Evolutionary conservation across 2,329 filamentous ascomycete species (phyloP).

Genomic region (Alternaria sp.): DNA sequence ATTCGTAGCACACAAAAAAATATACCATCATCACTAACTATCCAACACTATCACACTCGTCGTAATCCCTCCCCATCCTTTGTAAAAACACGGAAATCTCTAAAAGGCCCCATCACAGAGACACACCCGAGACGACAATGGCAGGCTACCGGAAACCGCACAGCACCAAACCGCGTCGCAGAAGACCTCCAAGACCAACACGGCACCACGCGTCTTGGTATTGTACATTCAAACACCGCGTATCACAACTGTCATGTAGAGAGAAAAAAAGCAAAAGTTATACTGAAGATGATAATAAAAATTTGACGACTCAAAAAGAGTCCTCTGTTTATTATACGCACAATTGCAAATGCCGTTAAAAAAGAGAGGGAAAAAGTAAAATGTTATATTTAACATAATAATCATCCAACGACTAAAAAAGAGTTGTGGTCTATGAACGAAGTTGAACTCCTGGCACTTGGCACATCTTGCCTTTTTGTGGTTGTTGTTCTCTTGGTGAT

Average conservation of each 20-base stretch:
- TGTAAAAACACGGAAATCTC: not conserved
- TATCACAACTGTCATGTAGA: constrained; percentile 41
- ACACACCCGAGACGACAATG: constrained; percentile 27
- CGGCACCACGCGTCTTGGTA: constrained; percentile 40
- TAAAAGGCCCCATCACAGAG: not conserved
- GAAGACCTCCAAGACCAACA: constrained; percentile 33
- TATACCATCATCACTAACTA: not conserved
- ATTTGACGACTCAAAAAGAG: too few species aligned
- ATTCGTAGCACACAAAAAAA: not conserved
- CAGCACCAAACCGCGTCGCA: constrained; percentile 30
- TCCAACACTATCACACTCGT: not conserved
- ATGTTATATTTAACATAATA: too few species aligned
- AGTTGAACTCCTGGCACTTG: not conserved
- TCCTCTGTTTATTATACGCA: too few species aligned
- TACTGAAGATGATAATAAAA: too few species aligned
- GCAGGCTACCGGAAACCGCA: constrained; percentile 52
- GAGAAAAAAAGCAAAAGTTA: constrained; percentile 11
- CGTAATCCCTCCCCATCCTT: not conserved
- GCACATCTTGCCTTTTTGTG: not conserved
- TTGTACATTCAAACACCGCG: constrained; percentile 34
- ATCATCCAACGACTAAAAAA: too few species aligned
- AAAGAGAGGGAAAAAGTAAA: too few species aligned
- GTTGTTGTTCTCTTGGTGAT: not conserved
- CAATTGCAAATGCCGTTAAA: too few species aligned
- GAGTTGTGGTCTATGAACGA: not conserved